Evolutionary conservation across 2,329 filamentous ascomycete genomes (phyloP).

Genomic region (Penicillium oxalicum): DNA sequence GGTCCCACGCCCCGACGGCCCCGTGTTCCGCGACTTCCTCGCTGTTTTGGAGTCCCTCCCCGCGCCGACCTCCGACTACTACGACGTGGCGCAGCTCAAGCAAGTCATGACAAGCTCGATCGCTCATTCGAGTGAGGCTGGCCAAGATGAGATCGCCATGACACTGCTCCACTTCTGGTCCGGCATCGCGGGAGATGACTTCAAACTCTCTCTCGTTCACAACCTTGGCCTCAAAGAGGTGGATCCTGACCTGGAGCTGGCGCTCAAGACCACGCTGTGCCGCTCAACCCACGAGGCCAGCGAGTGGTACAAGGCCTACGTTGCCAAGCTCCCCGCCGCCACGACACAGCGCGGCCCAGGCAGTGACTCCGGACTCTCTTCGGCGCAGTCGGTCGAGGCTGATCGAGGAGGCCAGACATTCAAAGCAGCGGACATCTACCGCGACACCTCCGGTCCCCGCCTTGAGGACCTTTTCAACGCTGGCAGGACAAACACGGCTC

Average conservation of each 20-base stretch:
- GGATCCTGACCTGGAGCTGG: conserved; percentile 8
- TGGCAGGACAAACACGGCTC: conserved; percentile 24
- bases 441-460: conserved; percentile 17
- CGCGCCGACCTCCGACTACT: conserved; percentile 8
- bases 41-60: conserved; percentile 11
- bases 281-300: conserved; percentile 8
- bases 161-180: conserved; percentile 17
- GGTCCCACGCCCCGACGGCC: conserved; percentile 2
- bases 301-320: conserved; percentile 13
- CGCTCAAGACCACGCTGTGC: conserved; percentile 10
- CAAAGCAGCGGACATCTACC: conserved; percentile 19
- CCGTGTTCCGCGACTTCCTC: conserved; percentile 5
- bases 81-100: conserved; percentile 13
- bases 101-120: conserved; percentile 8
- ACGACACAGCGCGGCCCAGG: conserved; percentile 8
- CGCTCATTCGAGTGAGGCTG: not conserved
- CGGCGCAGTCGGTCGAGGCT: conserved; percentile 34
- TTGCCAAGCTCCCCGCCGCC: not conserved
- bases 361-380: conserved; percentile 36
- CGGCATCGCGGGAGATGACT: conserved; percentile 11
- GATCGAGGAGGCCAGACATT: conserved; percentile 27
- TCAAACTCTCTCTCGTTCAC: conserved; percentile 15
- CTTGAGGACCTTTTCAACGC: conserved; percentile 16
- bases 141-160: conserved; percentile 6
- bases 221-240: conserved; percentile 9